A percentile compares a stretch with the other conserved stretches of the same genome.
Evolutionary conservation across 805 yeast genomes (phyloP).

Genomic region (Pichia cephalocereana): DNA sequence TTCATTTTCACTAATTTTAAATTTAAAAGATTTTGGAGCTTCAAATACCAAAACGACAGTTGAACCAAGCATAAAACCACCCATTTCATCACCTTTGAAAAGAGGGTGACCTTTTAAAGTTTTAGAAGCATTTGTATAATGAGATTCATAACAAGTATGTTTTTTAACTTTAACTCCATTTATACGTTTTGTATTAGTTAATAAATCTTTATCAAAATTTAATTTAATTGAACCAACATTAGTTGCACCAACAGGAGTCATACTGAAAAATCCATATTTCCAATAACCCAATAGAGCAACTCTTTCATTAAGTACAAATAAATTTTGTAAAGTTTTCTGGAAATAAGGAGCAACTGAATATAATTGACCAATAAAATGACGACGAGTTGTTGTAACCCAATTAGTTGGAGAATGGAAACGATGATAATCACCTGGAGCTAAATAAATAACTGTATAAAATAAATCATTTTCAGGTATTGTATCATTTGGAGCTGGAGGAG

Average conservation of each 20-base stretch:
- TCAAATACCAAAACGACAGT: slow-evolving; percentile 96
- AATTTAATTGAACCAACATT: slow-evolving; percentile 93
- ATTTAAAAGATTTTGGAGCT: slow-evolving; percentile 77
- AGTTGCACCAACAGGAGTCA: slow-evolving; percentile 99
- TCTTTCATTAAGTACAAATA: slow-evolving; percentile 88
- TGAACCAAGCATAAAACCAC: slow-evolving; percentile 93
- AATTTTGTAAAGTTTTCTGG: slow-evolving; percentile 76
- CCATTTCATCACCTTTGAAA: slow-evolving; percentile 88
- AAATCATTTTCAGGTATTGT: slow-evolving; percentile 41
- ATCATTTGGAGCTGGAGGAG: slow-evolving; percentile 5
- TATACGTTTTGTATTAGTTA: slow-evolving; percentile 69
- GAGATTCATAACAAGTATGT: slow-evolving; percentile 89
- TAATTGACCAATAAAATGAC: slow-evolving; percentile 93
- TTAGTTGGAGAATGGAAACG: slow-evolving; percentile 92
- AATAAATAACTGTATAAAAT: slow-evolving; percentile 82
- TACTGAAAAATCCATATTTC: slow-evolving; percentile 94
- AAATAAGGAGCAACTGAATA: slow-evolving; percentile 96
- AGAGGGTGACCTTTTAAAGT: slow-evolving; percentile 81
- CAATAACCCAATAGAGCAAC: slow-evolving; percentile 93
- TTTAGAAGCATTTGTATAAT: slow-evolving; percentile 70
- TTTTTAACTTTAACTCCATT: slow-evolving; percentile 46
- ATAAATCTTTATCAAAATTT: slow-evolving; percentile 83
- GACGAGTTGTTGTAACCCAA: slow-evolving; percentile 90
- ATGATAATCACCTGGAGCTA: slow-evolving; percentile 98
- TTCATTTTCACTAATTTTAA: slow-evolving; percentile 62